Evolutionary conservation across 441 rosid species (phyloP).

Genomic region (Sinapis alba): DNA sequence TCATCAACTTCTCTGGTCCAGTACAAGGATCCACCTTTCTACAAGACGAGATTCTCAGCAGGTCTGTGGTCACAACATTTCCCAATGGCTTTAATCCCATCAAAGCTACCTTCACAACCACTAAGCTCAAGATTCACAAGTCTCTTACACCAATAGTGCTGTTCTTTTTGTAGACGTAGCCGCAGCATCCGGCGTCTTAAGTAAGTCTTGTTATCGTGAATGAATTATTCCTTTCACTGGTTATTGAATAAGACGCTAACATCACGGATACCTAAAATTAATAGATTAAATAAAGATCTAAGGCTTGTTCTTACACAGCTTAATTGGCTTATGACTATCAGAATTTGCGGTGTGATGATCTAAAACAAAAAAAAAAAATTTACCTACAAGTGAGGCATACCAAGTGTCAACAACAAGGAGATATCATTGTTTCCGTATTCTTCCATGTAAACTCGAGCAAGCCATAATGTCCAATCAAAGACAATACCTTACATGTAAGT

Average conservation of each 20-base stretch:
- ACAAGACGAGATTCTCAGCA: slow-evolving; percentile 51
- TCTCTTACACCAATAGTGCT: slow-evolving; percentile 69
- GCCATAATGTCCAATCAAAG: slow-evolving; percentile 95
- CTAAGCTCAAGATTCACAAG: slow-evolving; percentile 66
- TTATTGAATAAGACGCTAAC: too few species aligned
- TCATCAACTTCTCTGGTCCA: slow-evolving; percentile 58
- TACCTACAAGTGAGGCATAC: slow-evolving; percentile 97
- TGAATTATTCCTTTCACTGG: too few species aligned
- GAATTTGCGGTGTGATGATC: background rate
- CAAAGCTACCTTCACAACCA: slow-evolving; percentile 72
- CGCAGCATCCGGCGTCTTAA: too few species aligned
- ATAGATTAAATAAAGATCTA: too few species aligned
- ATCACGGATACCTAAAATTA: too few species aligned
- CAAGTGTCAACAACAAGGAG: slow-evolving; percentile 81
- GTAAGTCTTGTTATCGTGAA: too few species aligned
- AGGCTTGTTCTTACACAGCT: too few species aligned
- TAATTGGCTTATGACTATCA: too few species aligned
- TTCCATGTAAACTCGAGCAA: slow-evolving; percentile 91
- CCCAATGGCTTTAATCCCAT: slow-evolving; percentile 72
- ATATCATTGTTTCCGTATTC: slow-evolving; percentile 66
- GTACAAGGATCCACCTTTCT: slow-evolving; percentile 53
- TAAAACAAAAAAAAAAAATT: background rate
- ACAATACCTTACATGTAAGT: slow-evolving; percentile 56
- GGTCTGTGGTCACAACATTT: slow-evolving; percentile 54
- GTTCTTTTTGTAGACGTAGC: too few species aligned